Percentiles rank a stretch among this genome's conserved stretches.
Evolutionary conservation across 2,329 filamentous ascomycete genomes (phyloP).

Genomic region (Aspergillus oerlinghausenensis): DNA sequence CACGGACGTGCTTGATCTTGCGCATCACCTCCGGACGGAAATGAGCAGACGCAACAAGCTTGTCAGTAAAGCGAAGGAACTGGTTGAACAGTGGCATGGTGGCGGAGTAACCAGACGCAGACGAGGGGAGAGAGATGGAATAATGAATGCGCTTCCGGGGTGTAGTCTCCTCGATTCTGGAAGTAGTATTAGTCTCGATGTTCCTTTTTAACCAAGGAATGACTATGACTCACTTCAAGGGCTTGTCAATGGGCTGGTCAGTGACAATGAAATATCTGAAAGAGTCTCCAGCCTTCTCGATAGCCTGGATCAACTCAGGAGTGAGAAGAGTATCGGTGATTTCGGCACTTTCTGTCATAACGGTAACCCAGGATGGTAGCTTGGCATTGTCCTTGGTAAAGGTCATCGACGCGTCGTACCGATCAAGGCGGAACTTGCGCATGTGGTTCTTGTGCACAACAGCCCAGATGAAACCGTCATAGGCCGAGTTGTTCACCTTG

Average conservation of each 20-base stretch:
- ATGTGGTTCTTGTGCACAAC: conserved; percentile 93
- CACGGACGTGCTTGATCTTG: conserved; percentile 75
- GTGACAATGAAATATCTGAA: conserved; percentile 85
- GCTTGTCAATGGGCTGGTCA: conserved; percentile 85
- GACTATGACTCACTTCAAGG: conserved; percentile 65
- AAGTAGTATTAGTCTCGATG: neutral
- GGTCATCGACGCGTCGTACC: conserved; percentile 91
- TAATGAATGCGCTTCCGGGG: conserved; percentile 86
- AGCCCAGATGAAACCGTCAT: conserved; percentile 90
- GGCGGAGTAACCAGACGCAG: conserved; percentile 54
- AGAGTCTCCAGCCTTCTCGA: conserved; percentile 70
- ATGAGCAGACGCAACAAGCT: conserved; percentile 68
- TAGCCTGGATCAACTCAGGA: conserved; percentile 75
- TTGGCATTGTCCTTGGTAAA: conserved; percentile 89
- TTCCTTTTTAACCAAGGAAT: neutral
- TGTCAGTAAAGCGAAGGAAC: conserved; percentile 81
- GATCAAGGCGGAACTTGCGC: conserved; percentile 82
- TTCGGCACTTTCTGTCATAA: conserved; percentile 97
- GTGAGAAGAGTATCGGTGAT: conserved; percentile 85
- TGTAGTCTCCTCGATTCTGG: conserved; percentile 72
- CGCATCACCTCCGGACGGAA: conserved; percentile 88
- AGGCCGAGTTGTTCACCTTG: conserved; percentile 55
- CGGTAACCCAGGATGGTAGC: conserved; percentile 80
- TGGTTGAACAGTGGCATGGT: conserved; percentile 73
- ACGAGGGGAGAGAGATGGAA: conserved; percentile 64